Base-by-base conservation (phyloP, 805 yeast genomes). In the Barnettozyma botsteinii region DNA sequence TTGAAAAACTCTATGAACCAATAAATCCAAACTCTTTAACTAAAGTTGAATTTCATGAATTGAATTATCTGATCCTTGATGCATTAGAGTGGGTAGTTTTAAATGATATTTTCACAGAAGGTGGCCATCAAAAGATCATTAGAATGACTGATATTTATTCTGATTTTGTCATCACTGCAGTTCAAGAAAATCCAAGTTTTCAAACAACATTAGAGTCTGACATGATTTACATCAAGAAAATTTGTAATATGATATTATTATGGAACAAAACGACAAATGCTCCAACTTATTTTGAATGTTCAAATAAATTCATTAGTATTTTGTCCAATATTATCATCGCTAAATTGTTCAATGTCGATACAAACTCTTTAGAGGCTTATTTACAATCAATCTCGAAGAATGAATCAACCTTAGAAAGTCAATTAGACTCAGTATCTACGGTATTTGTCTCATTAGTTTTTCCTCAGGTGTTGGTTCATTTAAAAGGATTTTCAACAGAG, bases 1-100 rank as follows among this genome's bases (percentile, higher is more conserved):
- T 56, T 34, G 40, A 46, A 3, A 41, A 42, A 35, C 47, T 50
- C 11, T 29, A 44, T 17, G 18, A 7, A 18, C 47, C 41, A 1
- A 27, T 55, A 8, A 21, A 23, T 7, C 20, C 15, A 5, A 25
- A 32, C 9, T 13, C 44, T 1, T 19, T 48, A 37, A 35, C 48
- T 20, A 25, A 48, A 36, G 27, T 49, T 45, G 38, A 61, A 0
- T 60, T 73, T 48, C 77, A 79, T 0, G 79, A 77, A 7, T 65
- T 77, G 17, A 49, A 61, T 26, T 53, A 53, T 35, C 42, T 65
- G 20, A 50, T 61, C 1, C 40, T 75, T 7, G 57, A 59, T 51
- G 36, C 59, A 8, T 46, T 64, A 11, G 68, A 64, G 33, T 62
- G 65, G 66, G 49, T 56, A n/a, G 62, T 60, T 0, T 36, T 60